Conservation (phyloP, 495 filamentous ascomycete genomes). For the Podospora comata region DNA sequence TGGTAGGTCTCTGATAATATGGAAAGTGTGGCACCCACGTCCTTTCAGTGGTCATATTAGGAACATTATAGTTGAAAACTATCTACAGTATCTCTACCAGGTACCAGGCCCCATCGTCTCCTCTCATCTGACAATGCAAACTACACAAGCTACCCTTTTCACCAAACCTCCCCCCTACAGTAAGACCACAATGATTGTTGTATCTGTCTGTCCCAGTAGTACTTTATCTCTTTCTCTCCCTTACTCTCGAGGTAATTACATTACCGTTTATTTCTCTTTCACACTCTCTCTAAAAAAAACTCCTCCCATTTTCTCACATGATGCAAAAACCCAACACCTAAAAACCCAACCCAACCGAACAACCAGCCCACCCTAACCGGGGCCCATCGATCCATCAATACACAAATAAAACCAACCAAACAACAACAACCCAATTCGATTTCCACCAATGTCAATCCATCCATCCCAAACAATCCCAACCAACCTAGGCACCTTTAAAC, state of each 20-base stretch:
- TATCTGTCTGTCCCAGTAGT: background rate
- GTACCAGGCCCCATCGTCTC: no score
- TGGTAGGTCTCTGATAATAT: no score
- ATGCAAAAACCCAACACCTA: background rate
- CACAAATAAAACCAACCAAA: background rate
- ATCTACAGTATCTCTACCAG: no score
- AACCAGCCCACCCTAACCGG: background rate
- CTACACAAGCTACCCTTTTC: no score
- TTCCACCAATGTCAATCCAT: no score
- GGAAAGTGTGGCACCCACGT: no score
- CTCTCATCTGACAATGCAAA: no score
- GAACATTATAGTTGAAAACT: no score
- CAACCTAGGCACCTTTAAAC: background rate
- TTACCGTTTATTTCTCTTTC: background rate
- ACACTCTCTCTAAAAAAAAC: background rate
- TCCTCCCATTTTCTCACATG: background rate
- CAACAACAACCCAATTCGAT: no score
- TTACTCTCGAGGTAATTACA: background rate
- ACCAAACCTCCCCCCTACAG: no score
- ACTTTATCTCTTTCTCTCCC: background rate
- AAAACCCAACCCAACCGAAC: background rate
- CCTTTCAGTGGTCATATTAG: no score
- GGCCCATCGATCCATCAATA: background rate
- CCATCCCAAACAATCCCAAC: background rate
- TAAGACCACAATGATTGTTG: background rate